A percentile compares a stretch with the other conserved stretches of the same genome.
These are phyloP conservation scores for Fusarium sp. DNA, from an alignment of 2,329 filamentous ascomycete genomes.

Conservation along the genomic window DNA sequence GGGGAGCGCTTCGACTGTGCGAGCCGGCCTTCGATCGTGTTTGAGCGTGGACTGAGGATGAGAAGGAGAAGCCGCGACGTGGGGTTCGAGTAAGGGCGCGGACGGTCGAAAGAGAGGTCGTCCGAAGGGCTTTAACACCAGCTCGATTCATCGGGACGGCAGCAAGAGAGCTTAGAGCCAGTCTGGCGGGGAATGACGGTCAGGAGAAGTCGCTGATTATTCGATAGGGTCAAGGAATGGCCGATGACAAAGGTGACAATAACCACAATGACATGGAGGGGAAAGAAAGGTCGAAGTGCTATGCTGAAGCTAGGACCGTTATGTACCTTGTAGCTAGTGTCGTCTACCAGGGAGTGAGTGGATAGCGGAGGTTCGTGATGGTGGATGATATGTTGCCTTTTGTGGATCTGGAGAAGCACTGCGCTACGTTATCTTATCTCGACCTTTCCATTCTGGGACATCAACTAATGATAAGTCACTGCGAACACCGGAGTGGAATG, in stretches of 20 bases:
- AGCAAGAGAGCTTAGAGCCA: constrained; percentile 25
- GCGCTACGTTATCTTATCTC: constrained; percentile 35
- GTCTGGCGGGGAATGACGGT: constrained; percentile 1
- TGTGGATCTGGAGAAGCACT: constrained; percentile 13
- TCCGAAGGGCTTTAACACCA: constrained; percentile 74
- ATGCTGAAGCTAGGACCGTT: constrained; percentile 1
- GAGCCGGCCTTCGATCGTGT: constrained; percentile 63
- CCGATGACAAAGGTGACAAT: constrained; percentile 15
- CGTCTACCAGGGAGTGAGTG: background rate
- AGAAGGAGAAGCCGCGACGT: constrained; percentile 55
- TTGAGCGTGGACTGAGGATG: constrained; percentile 68
- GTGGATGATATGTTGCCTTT: background rate
- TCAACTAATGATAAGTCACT: constrained; percentile 1
- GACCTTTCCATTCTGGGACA: constrained; percentile 28
- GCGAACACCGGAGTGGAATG: constrained; percentile 20
- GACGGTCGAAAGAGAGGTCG: constrained; percentile 72
- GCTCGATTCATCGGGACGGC: constrained; percentile 76
- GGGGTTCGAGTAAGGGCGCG: constrained; percentile 64
- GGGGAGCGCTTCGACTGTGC: constrained; percentile 60
- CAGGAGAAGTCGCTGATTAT: background rate
- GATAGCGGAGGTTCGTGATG: constrained; percentile 6
- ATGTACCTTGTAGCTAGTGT: constrained; percentile 2
- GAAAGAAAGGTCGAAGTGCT: background rate
- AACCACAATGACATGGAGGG: constrained; percentile 21
- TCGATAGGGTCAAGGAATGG: background rate